Evolutionary conservation across 1,284 basidiomycete genomes (phyloP).

Genomic region (Stereum hirsutum): DNA sequence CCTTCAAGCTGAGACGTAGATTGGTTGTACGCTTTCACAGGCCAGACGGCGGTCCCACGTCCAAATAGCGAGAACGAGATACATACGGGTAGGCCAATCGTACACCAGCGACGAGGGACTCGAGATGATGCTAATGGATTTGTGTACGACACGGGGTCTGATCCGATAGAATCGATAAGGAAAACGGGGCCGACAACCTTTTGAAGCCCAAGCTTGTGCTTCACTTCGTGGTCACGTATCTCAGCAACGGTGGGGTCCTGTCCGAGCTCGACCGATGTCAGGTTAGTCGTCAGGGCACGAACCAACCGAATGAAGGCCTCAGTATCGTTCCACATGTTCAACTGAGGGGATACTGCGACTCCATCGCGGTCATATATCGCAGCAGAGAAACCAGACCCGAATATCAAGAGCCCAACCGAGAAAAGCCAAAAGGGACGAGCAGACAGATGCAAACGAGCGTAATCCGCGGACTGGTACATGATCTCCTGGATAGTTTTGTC

Average conservation of each 20-base stretch:
- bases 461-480: slow-evolving; percentile 10
- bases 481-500: slow-evolving; percentile 1
- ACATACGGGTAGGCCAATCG: slow-evolving; percentile 10
- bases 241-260: slow-evolving; percentile 9
- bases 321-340: slow-evolving; percentile 6
- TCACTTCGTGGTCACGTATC: no score
- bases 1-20: no score
- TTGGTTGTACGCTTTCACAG: slow-evolving; percentile 4
- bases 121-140: no score
- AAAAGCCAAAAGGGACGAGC: slow-evolving; percentile 16
- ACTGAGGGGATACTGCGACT: slow-evolving; percentile 10
- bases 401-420: slow-evolving; percentile 14
- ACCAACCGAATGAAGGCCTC: slow-evolving; percentile 8
- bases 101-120: slow-evolving; percentile 6
- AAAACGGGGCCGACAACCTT: no score
- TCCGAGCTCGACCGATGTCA: slow-evolving; percentile 6
- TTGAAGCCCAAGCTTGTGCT: no score
- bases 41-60: slow-evolving; percentile 11
- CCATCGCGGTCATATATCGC: slow-evolving; percentile 14
- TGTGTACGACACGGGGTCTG: no score
- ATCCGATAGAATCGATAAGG: no score
- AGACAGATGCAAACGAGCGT: slow-evolving; percentile 16
- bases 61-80: slow-evolving; percentile 13
- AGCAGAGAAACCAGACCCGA: slow-evolving; percentile 13
- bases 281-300: slow-evolving; percentile 3